Evolutionary conservation across 768 basidiomycete species (phyloP).

Genomic region (Strobilomyces confusus): DNA sequence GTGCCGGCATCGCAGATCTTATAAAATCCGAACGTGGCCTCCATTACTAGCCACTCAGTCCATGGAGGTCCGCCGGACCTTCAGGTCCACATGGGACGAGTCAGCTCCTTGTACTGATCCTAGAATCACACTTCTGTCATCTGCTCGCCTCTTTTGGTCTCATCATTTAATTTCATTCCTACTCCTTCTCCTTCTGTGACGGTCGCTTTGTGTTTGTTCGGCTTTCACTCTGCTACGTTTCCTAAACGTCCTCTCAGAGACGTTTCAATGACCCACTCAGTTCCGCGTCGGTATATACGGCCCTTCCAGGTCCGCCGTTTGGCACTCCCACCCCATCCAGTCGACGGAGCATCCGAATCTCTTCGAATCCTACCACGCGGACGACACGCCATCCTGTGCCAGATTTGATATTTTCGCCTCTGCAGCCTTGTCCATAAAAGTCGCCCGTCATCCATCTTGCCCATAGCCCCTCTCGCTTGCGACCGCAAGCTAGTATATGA

Average conservation of each 20-base stretch:
- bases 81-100: conserved; percentile 7
- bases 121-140: conserved; percentile 26
- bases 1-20: conserved; percentile 26
- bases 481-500: conserved; percentile 23
- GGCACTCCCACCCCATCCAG: conserved; percentile 19
- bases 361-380: conserved; percentile 25
- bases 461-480: conserved; percentile 31
- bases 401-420: conserved; percentile 30
- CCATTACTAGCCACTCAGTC: conserved; percentile 20
- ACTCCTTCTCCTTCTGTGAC: conserved; percentile 30
- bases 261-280: conserved; percentile 28
- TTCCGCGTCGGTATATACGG: conserved; percentile 31
- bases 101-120: conserved; percentile 19
- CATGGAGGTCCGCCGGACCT: conserved; percentile 21
- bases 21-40: conserved; percentile 15
- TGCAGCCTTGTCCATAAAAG: conserved; percentile 22
- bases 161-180: conserved; percentile 30
- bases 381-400: conserved; percentile 30
- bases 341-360: conserved; percentile 14
- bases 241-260: conserved; percentile 23
- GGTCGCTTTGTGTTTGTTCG: conserved; percentile 26
- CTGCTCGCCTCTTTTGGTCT: conserved; percentile 25
- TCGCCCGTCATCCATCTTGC: conserved; percentile 24
- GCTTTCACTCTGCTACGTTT: conserved; percentile 24
- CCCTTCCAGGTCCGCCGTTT: conserved; percentile 11